phyloP scores from a whole-genome alignment of 1,284 basidiomycete species.

The Ceratobasidium sp. region DNA sequence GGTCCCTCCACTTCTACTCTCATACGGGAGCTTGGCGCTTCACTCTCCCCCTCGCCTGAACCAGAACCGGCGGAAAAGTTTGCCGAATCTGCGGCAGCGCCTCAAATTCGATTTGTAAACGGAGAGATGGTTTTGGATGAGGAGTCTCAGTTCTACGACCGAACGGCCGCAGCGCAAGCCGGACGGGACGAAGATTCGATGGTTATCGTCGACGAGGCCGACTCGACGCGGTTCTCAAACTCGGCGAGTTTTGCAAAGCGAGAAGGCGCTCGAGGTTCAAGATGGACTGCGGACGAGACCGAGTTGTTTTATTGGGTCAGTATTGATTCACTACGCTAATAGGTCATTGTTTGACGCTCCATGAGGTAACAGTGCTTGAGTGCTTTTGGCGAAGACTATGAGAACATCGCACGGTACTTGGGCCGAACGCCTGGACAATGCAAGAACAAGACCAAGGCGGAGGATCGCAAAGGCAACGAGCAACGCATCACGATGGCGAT shows the following conservation, averaged over 20 bases:
- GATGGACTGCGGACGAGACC: slow-evolving; percentile 50
- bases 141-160: slow-evolving; percentile 48
- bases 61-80: slow-evolving; percentile 13
- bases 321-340: slow-evolving; percentile 2
- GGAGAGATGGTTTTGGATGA: slow-evolving; percentile 52
- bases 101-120: slow-evolving; percentile 50
- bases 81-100: slow-evolving; percentile 42
- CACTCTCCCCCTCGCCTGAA: slow-evolving; percentile 18
- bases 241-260: slow-evolving; percentile 49
- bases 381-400: slow-evolving; percentile 53
- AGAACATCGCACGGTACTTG: slow-evolving; percentile 52
- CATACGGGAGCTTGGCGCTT: slow-evolving; percentile 26
- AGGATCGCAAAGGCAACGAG: slow-evolving; percentile 47
- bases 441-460: slow-evolving; percentile 51
- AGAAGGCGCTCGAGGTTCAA: slow-evolving; percentile 42
- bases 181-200: slow-evolving; percentile 47
- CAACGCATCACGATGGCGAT: slow-evolving; percentile 40
- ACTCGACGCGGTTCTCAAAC: slow-evolving; percentile 50
- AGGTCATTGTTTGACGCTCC: background rate
- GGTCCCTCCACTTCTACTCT: background rate
- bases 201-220: slow-evolving; percentile 50
- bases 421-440: slow-evolving; percentile 50
- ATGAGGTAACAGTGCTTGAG: slow-evolving; percentile 33
- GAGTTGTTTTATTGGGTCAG: slow-evolving; percentile 49
- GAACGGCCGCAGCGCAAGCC: slow-evolving; percentile 36